Conservation (phyloP, 176 grass and related monocot genomes). For the Otatea glauca region DNA sequence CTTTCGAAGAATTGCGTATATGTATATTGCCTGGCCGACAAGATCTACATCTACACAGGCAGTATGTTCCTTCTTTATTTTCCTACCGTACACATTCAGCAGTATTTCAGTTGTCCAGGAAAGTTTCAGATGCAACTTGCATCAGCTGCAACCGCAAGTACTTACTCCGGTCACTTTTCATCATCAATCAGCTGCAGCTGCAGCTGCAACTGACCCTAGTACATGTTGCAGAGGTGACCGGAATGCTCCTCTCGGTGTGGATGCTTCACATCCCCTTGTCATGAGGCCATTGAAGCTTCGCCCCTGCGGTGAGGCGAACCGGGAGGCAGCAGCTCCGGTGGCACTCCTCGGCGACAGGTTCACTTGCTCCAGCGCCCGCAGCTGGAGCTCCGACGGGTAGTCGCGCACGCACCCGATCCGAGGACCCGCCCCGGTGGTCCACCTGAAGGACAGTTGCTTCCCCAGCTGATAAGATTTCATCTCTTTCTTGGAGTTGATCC, state of each 20-base stretch:
- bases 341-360: constrained; percentile 68
- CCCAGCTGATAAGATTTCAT: constrained; percentile 82
- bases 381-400: constrained; percentile 82
- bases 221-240: constrained; percentile 48
- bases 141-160: not conserved
- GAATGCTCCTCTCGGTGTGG: constrained; percentile 45
- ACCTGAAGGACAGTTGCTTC: constrained; percentile 73
- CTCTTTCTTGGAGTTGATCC: constrained; percentile 88
- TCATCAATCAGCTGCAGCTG: not conserved
- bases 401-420: constrained; percentile 86
- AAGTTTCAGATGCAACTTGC: constrained; percentile 5
- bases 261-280: not conserved
- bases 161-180: not conserved
- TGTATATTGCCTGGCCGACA: constrained; percentile 18
- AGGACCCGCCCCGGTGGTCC: constrained; percentile 77
- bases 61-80: constrained; percentile 1
- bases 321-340: not conserved
- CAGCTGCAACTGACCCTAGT: not conserved
- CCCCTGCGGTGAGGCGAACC: constrained; percentile 52
- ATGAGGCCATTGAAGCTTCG: constrained; percentile 42
- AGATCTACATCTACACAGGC: constrained; percentile 19
- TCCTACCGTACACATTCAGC: constrained; percentile 19
- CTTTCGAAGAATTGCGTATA: constrained; percentile 22
- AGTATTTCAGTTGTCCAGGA: not conserved
- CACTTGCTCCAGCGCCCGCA: constrained; percentile 73